A percentile compares a stretch with the other conserved stretches of the same genome.
Conservation (phyloP, 2,329 filamentous ascomycete species). For the Epichloe aotearoae region DNA sequence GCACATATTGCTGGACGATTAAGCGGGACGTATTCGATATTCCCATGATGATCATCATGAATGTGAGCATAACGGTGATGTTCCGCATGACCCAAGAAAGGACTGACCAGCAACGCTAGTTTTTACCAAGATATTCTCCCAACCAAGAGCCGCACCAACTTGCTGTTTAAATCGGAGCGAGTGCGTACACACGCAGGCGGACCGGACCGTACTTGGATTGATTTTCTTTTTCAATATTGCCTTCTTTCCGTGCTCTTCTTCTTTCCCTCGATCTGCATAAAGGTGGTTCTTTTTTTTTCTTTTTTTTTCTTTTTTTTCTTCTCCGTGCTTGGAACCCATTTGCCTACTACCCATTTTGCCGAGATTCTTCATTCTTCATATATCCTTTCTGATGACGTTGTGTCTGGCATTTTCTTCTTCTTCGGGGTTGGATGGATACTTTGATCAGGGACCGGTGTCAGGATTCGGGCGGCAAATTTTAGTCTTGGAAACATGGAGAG, state of each 20-base stretch:
- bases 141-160: conserved; percentile 43
- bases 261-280: neutral
- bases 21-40: conserved; percentile 97
- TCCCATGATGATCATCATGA: conserved; percentile 96
- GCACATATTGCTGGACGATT: conserved; percentile 93
- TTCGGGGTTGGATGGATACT: neutral
- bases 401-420: neutral
- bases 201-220: neutral
- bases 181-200: neutral
- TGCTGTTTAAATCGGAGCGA: conserved; percentile 29
- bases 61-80: conserved; percentile 49
- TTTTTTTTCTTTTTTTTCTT: neutral
- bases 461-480: neutral
- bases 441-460: neutral
- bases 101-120: conserved; percentile 25
- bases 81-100: neutral
- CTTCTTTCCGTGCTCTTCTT: neutral
- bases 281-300: neutral
- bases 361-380: no score
- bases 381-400: neutral
- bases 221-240: neutral
- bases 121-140: conserved; percentile 46
- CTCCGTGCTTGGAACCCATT: neutral
- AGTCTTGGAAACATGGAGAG: neutral
- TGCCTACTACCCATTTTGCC: neutral